Conservation (phyloP, 2,329 filamentous ascomycete genomes). For the Fusarium nygamai region DNA sequence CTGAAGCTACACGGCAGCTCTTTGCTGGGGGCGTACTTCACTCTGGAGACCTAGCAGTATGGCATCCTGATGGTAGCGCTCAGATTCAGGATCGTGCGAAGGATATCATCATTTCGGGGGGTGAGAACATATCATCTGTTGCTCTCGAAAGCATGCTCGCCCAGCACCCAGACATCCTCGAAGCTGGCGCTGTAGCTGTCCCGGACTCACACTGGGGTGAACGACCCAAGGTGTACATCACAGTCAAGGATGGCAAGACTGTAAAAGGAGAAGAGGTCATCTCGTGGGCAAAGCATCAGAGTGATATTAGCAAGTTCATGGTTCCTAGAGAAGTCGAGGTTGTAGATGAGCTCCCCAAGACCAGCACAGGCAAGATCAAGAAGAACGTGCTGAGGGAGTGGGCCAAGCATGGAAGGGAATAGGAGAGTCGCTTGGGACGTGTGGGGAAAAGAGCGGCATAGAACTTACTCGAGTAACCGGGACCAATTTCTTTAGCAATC, state of each 20-base stretch:
- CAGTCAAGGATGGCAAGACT: constrained; percentile 73
- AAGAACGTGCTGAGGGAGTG: constrained; percentile 93
- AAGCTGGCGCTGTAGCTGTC: constrained; percentile 90
- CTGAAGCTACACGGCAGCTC: constrained; percentile 84
- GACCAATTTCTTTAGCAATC: background rate
- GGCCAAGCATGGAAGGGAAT: constrained; percentile 59
- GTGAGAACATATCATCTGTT: constrained; percentile 96
- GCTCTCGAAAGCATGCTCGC: constrained; percentile 90
- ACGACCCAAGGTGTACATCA: constrained; percentile 92
- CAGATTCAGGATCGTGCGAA: constrained; percentile 95
- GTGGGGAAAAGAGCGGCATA: background rate
- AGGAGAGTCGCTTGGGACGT: background rate
- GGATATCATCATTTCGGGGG: constrained; percentile 97
- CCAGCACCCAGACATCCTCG: constrained; percentile 87
- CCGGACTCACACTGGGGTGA: constrained; percentile 94
- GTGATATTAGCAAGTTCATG: constrained; percentile 91
- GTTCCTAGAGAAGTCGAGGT: constrained; percentile 78
- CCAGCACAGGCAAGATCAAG: constrained; percentile 94
- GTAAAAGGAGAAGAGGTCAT: constrained; percentile 72
- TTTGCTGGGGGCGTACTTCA: constrained; percentile 89
- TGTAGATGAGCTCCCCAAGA: constrained; percentile 91
- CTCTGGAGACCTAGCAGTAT: constrained; percentile 91
- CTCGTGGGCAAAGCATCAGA: constrained; percentile 83
- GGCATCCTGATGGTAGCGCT: constrained; percentile 88
- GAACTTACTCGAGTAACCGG: background rate